Base-by-base conservation (phyloP, 345 rosid species). In the Carallia brachiata region DNA sequence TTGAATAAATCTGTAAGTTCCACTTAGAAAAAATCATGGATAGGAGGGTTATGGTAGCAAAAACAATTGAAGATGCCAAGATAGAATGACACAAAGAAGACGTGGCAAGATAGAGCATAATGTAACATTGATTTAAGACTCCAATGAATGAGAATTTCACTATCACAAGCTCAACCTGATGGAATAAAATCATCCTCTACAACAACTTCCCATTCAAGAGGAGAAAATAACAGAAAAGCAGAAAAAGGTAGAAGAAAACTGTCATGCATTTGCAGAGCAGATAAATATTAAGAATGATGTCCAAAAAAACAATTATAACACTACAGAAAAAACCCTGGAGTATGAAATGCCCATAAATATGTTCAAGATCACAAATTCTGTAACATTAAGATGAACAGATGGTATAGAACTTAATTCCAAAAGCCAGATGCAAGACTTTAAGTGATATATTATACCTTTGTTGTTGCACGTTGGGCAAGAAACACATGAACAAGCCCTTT, bases 401-500 rank as follows among this genome's bases (percentile, higher is more conserved):
- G 16, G 39, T 27, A 30, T 34, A 23, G 34, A 32, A 28, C 34
- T 57, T 18, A 44, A 19, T 32, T 18, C 7, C n/a, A 18, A 39
- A 44, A 31, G 44, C 44, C 48, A 13, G 53, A 59, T 17, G 23
- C 31, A 6, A 19, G 36, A 67, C 28, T 56, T 58, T 55, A 62
- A 55, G 61, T 19, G 55, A 50, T 63, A 8, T 52, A 63, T 57
- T 73, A 39, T 75, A 94, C 98, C 92, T 91, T 94, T 60, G 96
- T 78, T 64, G 95, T 86, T 59, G 88, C 80, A 77, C 96, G 93
- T 64, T 94, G 97, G 56, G 97, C 93, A 37, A 94, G 86, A 81
- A 88, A 94, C 53, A 80, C 81, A 81, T 94, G 97, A 80, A 94
- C 89, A 82, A 94, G 97, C 69, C 88, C 89, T 72, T 81, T 90